Evolutionary conservation across 129 eudicot genomes (phyloP).

Genomic region (Flaveria ramosissima): DNA sequence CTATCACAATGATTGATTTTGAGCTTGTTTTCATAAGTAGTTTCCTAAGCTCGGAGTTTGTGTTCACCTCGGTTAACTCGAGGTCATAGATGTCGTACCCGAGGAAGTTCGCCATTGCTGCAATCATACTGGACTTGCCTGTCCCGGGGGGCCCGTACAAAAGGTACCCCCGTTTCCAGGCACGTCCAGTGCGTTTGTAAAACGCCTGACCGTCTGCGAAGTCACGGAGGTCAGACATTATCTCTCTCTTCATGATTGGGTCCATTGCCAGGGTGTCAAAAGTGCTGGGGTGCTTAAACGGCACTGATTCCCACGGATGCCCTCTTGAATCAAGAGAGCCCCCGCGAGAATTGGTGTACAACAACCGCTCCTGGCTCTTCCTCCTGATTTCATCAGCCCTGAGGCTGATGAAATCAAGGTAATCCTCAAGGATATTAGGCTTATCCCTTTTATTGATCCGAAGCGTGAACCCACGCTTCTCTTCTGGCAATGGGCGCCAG

Average conservation of each 20-base stretch:
- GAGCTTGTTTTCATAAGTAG: conserved; percentile 88
- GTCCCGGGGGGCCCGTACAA: conserved; percentile 94
- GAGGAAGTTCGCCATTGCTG: conserved; percentile 91
- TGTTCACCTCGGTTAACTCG: conserved; percentile 77
- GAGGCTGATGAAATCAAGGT: conserved; percentile 67
- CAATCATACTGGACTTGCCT: conserved; percentile 95
- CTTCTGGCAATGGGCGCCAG: conserved; percentile 92
- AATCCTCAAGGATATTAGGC: conserved; percentile 45
- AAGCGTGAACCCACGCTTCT: conserved; percentile 76
- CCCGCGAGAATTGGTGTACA: conserved; percentile 89
- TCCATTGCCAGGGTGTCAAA: conserved; percentile 91
- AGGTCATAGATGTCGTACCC: conserved; percentile 90
- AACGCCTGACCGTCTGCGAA: conserved; percentile 75
- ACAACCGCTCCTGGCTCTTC: conserved; percentile 63
- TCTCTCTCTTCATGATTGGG: conserved; percentile 55
- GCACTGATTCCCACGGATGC: conserved; percentile 95
- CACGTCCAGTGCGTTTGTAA: conserved; percentile 84
- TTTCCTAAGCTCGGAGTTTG: conserved; percentile 80
- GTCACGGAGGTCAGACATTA: conserved; percentile 73
- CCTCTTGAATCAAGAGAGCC: conserved; percentile 81
- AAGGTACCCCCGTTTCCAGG: conserved; percentile 91
- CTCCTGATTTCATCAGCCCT: conserved; percentile 70
- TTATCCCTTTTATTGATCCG: conserved; percentile 59
- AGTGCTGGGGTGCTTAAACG: conserved; percentile 92
- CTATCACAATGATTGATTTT: conserved; percentile 87